Percentiles rank a stretch among this genome's conserved stretches.
These are phyloP conservation scores for Candida palmyrensis DNA, from an alignment of 805 yeast species.

Conservation along the genomic window DNA sequence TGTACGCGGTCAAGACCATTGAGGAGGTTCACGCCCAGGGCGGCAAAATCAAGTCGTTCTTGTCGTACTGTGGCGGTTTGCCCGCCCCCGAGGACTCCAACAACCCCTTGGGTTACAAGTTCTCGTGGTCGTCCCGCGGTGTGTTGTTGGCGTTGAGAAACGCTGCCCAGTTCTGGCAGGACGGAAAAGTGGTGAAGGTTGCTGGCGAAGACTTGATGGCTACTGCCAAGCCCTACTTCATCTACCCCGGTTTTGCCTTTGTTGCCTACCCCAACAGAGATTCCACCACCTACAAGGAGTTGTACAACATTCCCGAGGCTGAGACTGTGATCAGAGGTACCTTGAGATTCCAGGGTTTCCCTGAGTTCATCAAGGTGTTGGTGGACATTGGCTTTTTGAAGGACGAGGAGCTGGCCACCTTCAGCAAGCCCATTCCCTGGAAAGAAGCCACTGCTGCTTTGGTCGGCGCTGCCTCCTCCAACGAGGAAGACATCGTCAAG, in stretches of 20 bases:
- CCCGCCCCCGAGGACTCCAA: constrained; percentile 98
- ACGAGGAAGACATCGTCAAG: constrained; percentile 68
- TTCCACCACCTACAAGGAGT: constrained; percentile 87
- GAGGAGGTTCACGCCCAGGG: constrained; percentile 90
- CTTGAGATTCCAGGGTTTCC: constrained; percentile 97
- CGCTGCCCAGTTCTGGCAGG: constrained; percentile 82
- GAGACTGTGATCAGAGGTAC: constrained; percentile 96
- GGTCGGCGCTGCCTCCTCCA: constrained; percentile 66
- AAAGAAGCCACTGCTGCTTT: constrained; percentile 76
- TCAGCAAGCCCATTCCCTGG: constrained; percentile 67
- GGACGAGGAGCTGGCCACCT: constrained; percentile 62
- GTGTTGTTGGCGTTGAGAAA: constrained; percentile 93
- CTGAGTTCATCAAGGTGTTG: constrained; percentile 91
- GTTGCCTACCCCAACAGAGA: constrained; percentile 98
- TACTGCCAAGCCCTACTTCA: constrained; percentile 89
- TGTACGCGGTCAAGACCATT: constrained; percentile 96
- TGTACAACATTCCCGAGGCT: constrained; percentile 94
- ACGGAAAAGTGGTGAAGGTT: constrained; percentile 77
- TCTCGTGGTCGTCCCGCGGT: constrained; percentile 99
- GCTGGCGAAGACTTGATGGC: constrained; percentile 91
- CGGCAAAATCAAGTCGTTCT: constrained; percentile 91
- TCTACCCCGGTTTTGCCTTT: constrained; percentile 92
- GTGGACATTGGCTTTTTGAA: constrained; percentile 91
- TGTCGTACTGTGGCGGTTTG: constrained; percentile 97
- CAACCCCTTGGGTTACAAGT: constrained; percentile 97